phyloP scores from a whole-genome alignment of 306 rosid species.

The Cicer chorassanicum region DNA sequence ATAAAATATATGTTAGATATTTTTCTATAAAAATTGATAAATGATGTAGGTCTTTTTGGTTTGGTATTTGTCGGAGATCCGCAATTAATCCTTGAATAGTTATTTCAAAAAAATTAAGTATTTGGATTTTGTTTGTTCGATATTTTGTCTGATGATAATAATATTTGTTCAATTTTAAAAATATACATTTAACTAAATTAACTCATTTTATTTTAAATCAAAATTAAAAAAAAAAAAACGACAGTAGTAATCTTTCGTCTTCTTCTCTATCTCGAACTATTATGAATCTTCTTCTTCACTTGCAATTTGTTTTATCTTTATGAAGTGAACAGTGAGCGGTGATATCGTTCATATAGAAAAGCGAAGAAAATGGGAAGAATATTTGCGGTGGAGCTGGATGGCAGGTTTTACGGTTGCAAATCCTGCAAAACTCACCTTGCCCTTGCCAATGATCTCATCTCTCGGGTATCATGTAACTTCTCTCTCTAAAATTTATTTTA shows the following conservation, averaged over 20 bases:
- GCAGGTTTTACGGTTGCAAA: slow-evolving; percentile 77
- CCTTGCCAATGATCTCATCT: slow-evolving; percentile 66
- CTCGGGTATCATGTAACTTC: slow-evolving; percentile 55
- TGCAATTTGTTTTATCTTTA: not conserved
- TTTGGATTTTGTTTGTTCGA: too few relatives aligned
- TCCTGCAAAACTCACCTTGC: slow-evolving; percentile 84
- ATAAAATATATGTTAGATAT: too few relatives aligned
- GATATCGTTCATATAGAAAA: not conserved
- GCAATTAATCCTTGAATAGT: too few relatives aligned
- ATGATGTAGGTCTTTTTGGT: too few relatives aligned
- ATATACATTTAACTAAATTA: too few relatives aligned
- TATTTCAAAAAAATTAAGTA: too few relatives aligned
- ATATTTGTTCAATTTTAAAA: too few relatives aligned
- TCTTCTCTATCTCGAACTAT: not conserved
- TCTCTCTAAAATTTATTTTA: not conserved
- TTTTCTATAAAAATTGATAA: too few relatives aligned
- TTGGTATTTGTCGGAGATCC: too few relatives aligned
- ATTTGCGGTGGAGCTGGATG: slow-evolving; percentile 79
- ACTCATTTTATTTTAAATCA: too few relatives aligned
- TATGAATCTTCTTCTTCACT: not conserved
- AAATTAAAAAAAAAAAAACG: too few relatives aligned
- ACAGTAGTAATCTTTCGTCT: not conserved
- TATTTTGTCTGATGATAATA: too few relatives aligned
- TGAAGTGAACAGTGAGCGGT: not conserved
- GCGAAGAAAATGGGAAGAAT: slow-evolving; percentile 65